A percentile compares a stretch with the other conserved stretches of the same genome.
These are phyloP conservation scores for Wickerhamomyces rabaulensis DNA, from an alignment of 805 yeast species.

Conservation along the genomic window DNA sequence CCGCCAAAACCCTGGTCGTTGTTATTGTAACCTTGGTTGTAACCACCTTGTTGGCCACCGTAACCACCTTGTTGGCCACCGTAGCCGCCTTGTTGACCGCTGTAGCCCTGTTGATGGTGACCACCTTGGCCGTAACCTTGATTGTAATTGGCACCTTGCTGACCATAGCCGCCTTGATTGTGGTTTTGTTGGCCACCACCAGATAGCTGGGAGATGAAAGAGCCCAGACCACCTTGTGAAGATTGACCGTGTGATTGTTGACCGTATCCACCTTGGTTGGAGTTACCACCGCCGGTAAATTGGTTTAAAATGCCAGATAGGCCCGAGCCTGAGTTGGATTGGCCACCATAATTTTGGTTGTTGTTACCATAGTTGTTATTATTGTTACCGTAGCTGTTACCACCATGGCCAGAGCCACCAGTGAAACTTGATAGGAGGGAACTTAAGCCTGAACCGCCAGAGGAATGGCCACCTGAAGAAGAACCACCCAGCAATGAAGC, in stretches of 20 bases:
- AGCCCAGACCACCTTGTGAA: not conserved
- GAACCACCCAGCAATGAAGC: conserved; percentile 11
- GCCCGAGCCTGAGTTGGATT: conserved; percentile 4
- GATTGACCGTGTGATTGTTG: not conserved
- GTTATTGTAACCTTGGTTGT: conserved; percentile 2
- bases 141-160: not conserved
- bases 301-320: conserved; percentile 9
- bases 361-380: not conserved
- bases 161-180: conserved; percentile 2
- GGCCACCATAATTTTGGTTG: not conserved
- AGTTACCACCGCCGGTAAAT: conserved; percentile 9
- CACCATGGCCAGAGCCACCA: conserved; percentile 3
- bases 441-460: conserved; percentile 2
- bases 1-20: conserved; percentile 5
- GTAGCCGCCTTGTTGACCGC: conserved; percentile 1
- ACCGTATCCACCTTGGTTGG: not conserved
- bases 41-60: conserved; percentile 4
- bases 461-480: not conserved
- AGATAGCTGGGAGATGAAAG: conserved; percentile 1
- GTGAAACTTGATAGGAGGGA: conserved; percentile 10
- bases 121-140: conserved; percentile 3
- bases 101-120: conserved; percentile 1
- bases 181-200: conserved; percentile 1
- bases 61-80: conserved; percentile 5
- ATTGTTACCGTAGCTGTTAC: not conserved